Conservation (phyloP, 306 rosid species). For the Oxytropis ochrocephala region DNA sequence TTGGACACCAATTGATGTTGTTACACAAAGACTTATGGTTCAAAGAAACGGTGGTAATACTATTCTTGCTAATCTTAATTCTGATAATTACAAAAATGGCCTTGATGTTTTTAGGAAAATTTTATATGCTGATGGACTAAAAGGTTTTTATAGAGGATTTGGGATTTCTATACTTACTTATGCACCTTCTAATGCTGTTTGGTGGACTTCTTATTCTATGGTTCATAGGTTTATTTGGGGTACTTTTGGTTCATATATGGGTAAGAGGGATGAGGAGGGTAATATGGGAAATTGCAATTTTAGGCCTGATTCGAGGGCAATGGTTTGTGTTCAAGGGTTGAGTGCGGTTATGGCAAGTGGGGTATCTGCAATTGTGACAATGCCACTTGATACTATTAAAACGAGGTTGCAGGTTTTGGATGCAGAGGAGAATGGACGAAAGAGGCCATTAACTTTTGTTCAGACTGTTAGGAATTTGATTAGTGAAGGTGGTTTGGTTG, state of each 20-base stretch:
- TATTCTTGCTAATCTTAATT: conserved; percentile 34
- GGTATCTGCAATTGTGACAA: conserved; percentile 76
- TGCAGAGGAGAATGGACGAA: conserved; percentile 69
- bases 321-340: conserved; percentile 68
- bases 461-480: conserved; percentile 67
- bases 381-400: conserved; percentile 86
- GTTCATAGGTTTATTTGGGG: conserved; percentile 72
- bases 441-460: conserved; percentile 51
- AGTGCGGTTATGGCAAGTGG: conserved; percentile 95
- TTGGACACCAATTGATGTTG: conserved; percentile 96
- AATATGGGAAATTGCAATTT: conserved; percentile 24
- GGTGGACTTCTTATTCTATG: conserved; percentile 97
- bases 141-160: conserved; percentile 89
- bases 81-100: conserved; percentile 63
- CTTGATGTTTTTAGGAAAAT: conserved; percentile 81
- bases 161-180: conserved; percentile 82
- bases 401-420: conserved; percentile 95
- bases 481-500: conserved; percentile 76
- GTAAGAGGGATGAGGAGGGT: conserved; percentile 30
- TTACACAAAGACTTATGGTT: conserved; percentile 91
- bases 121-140: conserved; percentile 57
- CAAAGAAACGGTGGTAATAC: conserved; percentile 34
- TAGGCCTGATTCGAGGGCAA: conserved; percentile 56
- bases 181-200: conserved; percentile 94
- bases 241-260: conserved; percentile 48